Evolutionary conservation across 768 basidiomycete species (phyloP).

Genomic region (Mycena crocata): DNA sequence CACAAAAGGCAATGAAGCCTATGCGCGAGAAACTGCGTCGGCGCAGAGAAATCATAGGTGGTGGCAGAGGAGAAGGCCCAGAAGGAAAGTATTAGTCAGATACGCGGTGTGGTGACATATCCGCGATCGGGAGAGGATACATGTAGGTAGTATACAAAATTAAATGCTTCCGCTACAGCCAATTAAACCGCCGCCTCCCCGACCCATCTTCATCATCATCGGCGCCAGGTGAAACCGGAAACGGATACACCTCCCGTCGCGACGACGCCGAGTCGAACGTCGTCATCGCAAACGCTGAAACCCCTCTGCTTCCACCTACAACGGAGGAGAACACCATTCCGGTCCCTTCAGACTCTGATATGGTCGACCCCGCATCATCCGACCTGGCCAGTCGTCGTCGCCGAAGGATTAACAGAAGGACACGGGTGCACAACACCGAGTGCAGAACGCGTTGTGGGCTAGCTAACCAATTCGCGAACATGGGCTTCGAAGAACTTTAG

Average conservation of each 20-base stretch:
- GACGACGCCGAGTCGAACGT: constrained; percentile 15
- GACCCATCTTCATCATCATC: constrained; percentile 7
- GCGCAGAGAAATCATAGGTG: constrained; percentile 52
- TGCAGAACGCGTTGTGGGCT: constrained; percentile 59
- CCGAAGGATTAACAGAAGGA: constrained; percentile 53
- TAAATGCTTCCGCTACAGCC: constrained; percentile 20
- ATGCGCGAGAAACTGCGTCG: constrained; percentile 62
- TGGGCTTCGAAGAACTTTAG: constrained; percentile 33
- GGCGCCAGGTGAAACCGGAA: constrained; percentile 18
- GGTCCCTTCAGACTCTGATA: constrained; percentile 9
- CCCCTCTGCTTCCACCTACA: background rate
- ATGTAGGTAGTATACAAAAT: constrained; percentile 12
- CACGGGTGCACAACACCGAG: constrained; percentile 54
- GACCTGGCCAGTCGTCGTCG: constrained; percentile 38
- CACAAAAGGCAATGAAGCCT: constrained; percentile 47
- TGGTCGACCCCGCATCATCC: constrained; percentile 35
- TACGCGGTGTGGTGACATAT: too few relatives aligned
- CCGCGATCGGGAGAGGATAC: too few relatives aligned
- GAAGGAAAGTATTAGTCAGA: background rate
- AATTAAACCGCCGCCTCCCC: constrained; percentile 15
- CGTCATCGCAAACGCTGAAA: constrained; percentile 5
- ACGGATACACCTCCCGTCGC: constrained; percentile 13
- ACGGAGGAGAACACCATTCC: constrained; percentile 27
- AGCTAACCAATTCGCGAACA: constrained; percentile 56
- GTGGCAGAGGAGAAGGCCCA: too few relatives aligned